These are phyloP conservation scores for Wickerhamiella vanderwaltii DNA, from an alignment of 805 yeast species.

Conservation along the genomic window DNA sequence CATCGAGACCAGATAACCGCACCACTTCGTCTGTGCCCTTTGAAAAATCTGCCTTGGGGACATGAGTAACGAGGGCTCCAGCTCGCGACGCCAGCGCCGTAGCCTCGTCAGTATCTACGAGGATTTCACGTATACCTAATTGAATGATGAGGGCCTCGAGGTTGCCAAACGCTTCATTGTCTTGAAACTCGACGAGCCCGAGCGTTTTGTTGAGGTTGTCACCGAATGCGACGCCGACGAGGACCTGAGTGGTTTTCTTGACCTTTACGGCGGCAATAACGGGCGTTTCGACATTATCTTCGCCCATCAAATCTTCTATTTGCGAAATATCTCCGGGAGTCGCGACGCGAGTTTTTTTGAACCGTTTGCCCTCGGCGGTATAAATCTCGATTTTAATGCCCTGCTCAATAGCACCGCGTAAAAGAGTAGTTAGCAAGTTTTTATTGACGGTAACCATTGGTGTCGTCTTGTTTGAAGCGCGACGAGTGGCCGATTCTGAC, in stretches of 20 bases:
- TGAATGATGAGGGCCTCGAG: constrained; percentile 79
- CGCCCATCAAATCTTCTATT: constrained; percentile 56
- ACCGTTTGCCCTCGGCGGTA: constrained; percentile 28
- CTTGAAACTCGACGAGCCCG: constrained; percentile 68
- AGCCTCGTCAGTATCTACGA: constrained; percentile 52
- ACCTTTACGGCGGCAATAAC: constrained; percentile 44
- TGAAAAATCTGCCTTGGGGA: constrained; percentile 43
- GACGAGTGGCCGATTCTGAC: constrained; percentile 69
- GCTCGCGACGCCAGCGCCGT: constrained; percentile 65
- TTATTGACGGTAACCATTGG: constrained; percentile 52
- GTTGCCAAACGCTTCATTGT: constrained; percentile 78
- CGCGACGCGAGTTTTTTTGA: constrained; percentile 41
- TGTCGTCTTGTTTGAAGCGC: constrained; percentile 26
- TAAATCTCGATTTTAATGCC: constrained; percentile 75
- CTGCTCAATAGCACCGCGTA: constrained; percentile 53
- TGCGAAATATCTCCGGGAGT: constrained; percentile 84
- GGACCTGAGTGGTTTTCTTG: constrained; percentile 31
- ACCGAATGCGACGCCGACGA: constrained; percentile 67
- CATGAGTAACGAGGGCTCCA: constrained; percentile 55
- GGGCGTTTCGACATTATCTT: constrained; percentile 34
- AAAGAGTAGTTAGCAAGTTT: constrained; percentile 53
- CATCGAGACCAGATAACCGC: constrained; percentile 43
- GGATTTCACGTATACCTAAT: constrained; percentile 74
- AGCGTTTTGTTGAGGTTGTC: constrained; percentile 57
- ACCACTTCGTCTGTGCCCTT: constrained; percentile 59